Base-by-base conservation (phyloP, 257 asterid genomes). In the Thymus quinquecostatus region DNA sequence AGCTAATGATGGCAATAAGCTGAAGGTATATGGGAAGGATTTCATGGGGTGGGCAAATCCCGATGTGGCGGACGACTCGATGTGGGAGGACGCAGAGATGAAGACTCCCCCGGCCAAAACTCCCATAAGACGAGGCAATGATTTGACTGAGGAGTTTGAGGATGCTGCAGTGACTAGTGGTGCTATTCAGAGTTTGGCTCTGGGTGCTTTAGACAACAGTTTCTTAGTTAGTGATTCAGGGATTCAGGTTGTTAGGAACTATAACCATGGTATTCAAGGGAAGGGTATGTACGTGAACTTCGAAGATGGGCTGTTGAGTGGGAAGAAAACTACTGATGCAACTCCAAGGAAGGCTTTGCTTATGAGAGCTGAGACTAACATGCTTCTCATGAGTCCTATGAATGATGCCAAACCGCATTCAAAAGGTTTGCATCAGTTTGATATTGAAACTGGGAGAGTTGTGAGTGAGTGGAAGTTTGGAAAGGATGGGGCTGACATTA, bases 21-120 rank as follows among this genome's bases (percentile, higher is more conserved):
- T 92, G 60, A 95, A 92, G 88, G 95, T 95, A 5, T 95, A 86
- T 0, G 99, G 99, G 56, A 94, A 94, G 86, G 98, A 94, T 67
- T 94, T 94, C 58, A 77, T 94, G 0, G 97, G 91, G 12, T 94
- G 99, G 98, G 98, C 95, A 5, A 89, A 92, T 28, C 98, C 99
- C 0, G 92, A 89, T 53, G 79, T 69, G 8, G 98, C 99, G 0
- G 99, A 95, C 54, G 98, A 95, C 75, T 89, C 98, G 0, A 87
- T 95, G 90, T 89, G 97, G 96, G 97, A 93, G 70, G 96, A 89
- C 62, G 96, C 94, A 0, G 92, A 84, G 56, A 71, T 45, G 75
- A 78, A 58, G 82, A 86, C 88, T 48, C 97, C 90, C 30, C 96
- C 92, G 0, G 29, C 63, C 28, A 86, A 80, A 77, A 87, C 94